phyloP scores from a whole-genome alignment of 2,329 filamentous ascomycete species.

The Talaromyces verruculosus region DNA sequence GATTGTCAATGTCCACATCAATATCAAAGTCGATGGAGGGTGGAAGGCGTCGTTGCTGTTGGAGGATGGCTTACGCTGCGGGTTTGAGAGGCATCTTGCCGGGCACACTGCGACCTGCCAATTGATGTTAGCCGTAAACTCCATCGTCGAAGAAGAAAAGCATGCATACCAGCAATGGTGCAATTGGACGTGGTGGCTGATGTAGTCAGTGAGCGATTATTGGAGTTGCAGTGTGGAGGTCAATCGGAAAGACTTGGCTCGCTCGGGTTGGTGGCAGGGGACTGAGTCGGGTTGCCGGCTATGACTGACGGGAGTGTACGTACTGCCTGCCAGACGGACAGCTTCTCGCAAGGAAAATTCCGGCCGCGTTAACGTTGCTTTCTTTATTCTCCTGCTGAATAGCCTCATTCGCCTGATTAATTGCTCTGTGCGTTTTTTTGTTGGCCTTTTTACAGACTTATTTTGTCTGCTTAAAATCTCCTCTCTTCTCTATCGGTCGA shows the following conservation, averaged over 20 bases:
- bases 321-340: slow-evolving; percentile 17
- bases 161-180: not conserved
- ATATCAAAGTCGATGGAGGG: not conserved
- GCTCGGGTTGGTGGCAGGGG: slow-evolving; percentile 18
- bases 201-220: slow-evolving; percentile 5
- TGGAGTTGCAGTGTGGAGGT: slow-evolving; percentile 3
- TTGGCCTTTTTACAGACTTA: not conserved
- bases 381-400: slow-evolving; percentile 20
- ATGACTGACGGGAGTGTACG: slow-evolving; percentile 14
- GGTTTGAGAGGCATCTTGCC: slow-evolving; percentile 22
- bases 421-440: not conserved
- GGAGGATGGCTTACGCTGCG: slow-evolving; percentile 19
- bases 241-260: slow-evolving; percentile 11
- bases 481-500: not conserved
- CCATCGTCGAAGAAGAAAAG: not conserved
- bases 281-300: slow-evolving; percentile 23
- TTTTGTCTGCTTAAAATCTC: not conserved
- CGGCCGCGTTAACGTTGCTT: slow-evolving; percentile 8
- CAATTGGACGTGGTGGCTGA: slow-evolving; percentile 1
- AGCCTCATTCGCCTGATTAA: slow-evolving; percentile 9
- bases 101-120: slow-evolving; percentile 4
- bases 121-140: not conserved
- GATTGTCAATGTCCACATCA: not conserved
- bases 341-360: slow-evolving; percentile 17
- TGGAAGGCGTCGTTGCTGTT: not conserved